phyloP scores from a whole-genome alignment of 2,329 filamentous ascomycete species.

The Ilyonectria mors-panacis region DNA sequence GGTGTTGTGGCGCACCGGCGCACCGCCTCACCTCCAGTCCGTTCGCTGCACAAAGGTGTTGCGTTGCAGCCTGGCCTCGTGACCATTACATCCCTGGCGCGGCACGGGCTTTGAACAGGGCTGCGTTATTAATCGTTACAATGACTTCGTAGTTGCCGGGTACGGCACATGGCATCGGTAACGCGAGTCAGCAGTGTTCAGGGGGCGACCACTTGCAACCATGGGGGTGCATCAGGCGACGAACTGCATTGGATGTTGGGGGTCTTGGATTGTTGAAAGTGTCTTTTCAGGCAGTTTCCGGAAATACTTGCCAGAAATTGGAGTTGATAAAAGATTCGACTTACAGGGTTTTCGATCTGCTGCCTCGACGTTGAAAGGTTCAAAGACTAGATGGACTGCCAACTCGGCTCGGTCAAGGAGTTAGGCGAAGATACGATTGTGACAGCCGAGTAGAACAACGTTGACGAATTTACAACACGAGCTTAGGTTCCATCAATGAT shows the following conservation, averaged over 20 bases:
- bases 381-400: no score
- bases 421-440: background rate
- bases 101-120: slow-evolving; percentile 7
- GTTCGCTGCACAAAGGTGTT: slow-evolving; percentile 7
- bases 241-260: background rate
- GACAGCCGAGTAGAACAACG: background rate
- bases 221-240: background rate
- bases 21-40: background rate
- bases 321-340: background rate
- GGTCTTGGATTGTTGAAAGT: background rate
- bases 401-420: background rate
- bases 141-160: slow-evolving; percentile 8
- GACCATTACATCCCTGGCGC: slow-evolving; percentile 13
- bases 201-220: slow-evolving; percentile 1
- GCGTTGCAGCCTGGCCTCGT: slow-evolving; percentile 3
- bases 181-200: slow-evolving; percentile 11
- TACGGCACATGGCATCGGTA: slow-evolving; percentile 30
- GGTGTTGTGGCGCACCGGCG: background rate
- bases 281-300: background rate
- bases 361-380: background rate
- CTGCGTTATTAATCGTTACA: slow-evolving; percentile 10
- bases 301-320: background rate
- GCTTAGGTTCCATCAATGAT: background rate
- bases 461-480: background rate
- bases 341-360: background rate